Evolutionary conservation across 306 rosid genomes (phyloP).

Genomic region (Luffa aegyptiaca): DNA sequence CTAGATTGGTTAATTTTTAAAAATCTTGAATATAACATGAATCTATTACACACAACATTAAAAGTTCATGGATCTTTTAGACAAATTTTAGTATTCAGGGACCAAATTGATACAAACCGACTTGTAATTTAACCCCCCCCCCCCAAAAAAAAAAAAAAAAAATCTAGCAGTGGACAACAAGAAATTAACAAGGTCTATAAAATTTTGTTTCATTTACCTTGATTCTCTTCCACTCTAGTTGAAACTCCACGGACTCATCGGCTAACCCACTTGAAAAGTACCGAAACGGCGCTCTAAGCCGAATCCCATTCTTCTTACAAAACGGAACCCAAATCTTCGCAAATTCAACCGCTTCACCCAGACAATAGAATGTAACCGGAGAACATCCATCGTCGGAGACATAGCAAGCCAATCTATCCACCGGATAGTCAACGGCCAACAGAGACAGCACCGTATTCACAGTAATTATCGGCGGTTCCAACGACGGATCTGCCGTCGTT

Average conservation of each 20-base stretch:
- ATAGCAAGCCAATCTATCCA: conserved; percentile 58
- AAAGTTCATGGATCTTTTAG: too few species aligned
- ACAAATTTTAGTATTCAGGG: too few species aligned
- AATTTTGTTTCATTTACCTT: neutral
- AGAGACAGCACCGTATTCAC: conserved; percentile 58
- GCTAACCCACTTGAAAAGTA: conserved; percentile 22
- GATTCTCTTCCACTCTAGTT: conserved; percentile 20
- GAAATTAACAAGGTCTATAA: too few species aligned
- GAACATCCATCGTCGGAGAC: conserved; percentile 79
- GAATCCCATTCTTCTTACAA: conserved; percentile 40
- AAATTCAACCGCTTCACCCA: conserved; percentile 42
- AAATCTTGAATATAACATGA: too few species aligned
- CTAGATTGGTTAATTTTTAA: too few species aligned
- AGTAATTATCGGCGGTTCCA: conserved; percentile 60
- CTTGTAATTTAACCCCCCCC: too few species aligned
- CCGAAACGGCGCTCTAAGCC: conserved; percentile 53
- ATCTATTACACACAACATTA: too few species aligned
- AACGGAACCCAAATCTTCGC: conserved; percentile 65
- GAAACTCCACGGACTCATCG: conserved; percentile 6
- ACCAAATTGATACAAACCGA: too few species aligned
- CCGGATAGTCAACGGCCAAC: conserved; percentile 63
- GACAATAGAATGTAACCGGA: conserved; percentile 31
- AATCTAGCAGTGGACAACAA: too few species aligned
- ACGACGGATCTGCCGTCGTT: conserved; percentile 51
- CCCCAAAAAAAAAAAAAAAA: too few species aligned